Evolutionary conservation across 306 rosid genomes (phyloP), one percentile per base, ranked within the genome.

Genomic region (Cicer chorassanicum): DNA sequence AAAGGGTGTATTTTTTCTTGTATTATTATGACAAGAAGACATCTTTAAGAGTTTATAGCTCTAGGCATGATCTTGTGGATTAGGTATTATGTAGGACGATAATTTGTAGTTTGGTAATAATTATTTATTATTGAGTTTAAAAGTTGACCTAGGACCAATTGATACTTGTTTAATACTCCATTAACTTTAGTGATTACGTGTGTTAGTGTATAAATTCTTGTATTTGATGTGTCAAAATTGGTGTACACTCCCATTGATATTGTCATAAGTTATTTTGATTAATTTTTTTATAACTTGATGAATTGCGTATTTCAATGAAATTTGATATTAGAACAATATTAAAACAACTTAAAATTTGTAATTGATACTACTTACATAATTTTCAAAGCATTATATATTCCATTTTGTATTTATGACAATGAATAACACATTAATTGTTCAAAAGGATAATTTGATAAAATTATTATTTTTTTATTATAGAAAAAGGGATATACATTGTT

Each of bases 81-180:
- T 74, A 85, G 88, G 70, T 60, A 44, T 62, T 42, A 10, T 83
- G 68, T 68, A 84, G 87, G 81, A 48, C 81, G 83, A 72, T 75
- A 41, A 62, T 53, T 71, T 84, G 78, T 87, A 88, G 96, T 74
- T 56, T 80, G 78, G 80, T 76, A 82, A 76, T 83, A 77, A 72
- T 79, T 82, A 68, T 86, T 88, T 75, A 60, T 79, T 75, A 65
- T 81, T 63, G 54, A 74, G 64, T 65, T 79, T 73, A 60, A 80
- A 76, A 68, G 59, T 77, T 88, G 78, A 87, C 78, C 10, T 88
- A 87, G 95, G 87, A 73, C 78, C 69, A 45, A 74, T 81, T 74
- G 82, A 77, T 78, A 82, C 79, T 82, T 74, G 84, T 89, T 77
- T 78, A 72, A 79, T 82, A 82, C 86, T 72, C 55, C 19, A 65